Evolutionary conservation across 345 rosid species (phyloP).

Genomic region (Euphorbia lathyris): DNA sequence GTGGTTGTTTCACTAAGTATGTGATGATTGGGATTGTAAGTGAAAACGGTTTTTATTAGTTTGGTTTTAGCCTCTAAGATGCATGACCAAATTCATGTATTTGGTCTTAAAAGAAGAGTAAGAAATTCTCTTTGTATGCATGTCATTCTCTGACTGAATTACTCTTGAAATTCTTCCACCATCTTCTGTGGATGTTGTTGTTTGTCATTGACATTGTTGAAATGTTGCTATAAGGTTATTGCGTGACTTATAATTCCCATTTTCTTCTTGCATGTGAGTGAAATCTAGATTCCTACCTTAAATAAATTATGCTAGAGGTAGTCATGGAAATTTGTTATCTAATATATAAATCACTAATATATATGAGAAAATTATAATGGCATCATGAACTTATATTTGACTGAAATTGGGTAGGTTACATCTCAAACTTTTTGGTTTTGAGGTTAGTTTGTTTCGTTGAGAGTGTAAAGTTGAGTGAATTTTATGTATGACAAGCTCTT

Average conservation of each 20-base stretch:
- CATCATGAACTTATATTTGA: no score
- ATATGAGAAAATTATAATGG: no score
- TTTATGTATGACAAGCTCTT: no score
- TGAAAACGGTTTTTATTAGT: background rate
- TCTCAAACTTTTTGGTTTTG: no score
- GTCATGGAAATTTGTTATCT: no score
- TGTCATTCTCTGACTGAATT: background rate
- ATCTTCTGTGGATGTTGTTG: background rate
- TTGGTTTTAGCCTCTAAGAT: background rate
- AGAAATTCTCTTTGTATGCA: background rate
- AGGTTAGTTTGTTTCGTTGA: no score
- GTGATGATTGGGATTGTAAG: background rate
- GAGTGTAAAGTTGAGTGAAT: no score
- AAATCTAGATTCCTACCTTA: background rate
- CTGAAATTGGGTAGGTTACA: no score
- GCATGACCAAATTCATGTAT: background rate
- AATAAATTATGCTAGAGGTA: no score
- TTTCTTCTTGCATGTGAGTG: background rate
- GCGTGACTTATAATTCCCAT: background rate
- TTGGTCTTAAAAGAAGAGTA: constrained; percentile 1
- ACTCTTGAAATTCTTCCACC: background rate
- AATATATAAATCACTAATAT: no score
- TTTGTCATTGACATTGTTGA: no score
- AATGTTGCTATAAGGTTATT: background rate
- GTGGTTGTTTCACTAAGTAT: background rate